phyloP scores from a whole-genome alignment of 129 eudicot genomes.

The Tanacetum coccineum region DNA sequence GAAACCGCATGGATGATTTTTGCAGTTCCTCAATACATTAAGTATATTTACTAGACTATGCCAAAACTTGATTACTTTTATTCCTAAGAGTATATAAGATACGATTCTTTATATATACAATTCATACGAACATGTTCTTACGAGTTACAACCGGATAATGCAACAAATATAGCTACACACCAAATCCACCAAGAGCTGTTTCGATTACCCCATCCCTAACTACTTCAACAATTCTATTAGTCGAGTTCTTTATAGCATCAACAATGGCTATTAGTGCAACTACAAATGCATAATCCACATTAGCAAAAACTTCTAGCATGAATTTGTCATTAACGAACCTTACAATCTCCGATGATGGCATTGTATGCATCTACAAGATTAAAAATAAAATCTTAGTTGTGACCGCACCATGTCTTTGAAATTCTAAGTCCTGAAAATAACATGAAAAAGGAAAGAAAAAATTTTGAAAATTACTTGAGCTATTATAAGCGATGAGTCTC shows the following conservation, averaged over 20 bases:
- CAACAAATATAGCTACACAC: background rate
- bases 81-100: too few relatives aligned
- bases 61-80: too few relatives aligned
- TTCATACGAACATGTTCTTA: too few relatives aligned
- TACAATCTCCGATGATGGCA: background rate
- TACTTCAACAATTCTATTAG: background rate
- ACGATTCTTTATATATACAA: too few relatives aligned
- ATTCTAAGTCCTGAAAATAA: background rate
- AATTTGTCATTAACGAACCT: slow-evolving; percentile 1
- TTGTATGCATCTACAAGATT: background rate
- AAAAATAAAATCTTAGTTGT: background rate
- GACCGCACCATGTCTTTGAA: too few relatives aligned
- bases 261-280: slow-evolving; percentile 4
- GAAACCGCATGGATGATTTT: too few relatives aligned
- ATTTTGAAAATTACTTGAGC: slow-evolving; percentile 18
- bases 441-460: background rate
- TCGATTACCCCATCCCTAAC: background rate
- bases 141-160: too few relatives aligned
- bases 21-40: too few relatives aligned
- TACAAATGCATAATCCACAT: slow-evolving; percentile 11
- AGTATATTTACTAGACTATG: too few relatives aligned
- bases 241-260: background rate
- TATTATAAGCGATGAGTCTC: slow-evolving; percentile 32
- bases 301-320: slow-evolving; percentile 1
- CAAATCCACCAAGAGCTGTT: slow-evolving; percentile 9